Conservation (phyloP, 306 rosid genomes). For the Castanea mollissima region DNA sequence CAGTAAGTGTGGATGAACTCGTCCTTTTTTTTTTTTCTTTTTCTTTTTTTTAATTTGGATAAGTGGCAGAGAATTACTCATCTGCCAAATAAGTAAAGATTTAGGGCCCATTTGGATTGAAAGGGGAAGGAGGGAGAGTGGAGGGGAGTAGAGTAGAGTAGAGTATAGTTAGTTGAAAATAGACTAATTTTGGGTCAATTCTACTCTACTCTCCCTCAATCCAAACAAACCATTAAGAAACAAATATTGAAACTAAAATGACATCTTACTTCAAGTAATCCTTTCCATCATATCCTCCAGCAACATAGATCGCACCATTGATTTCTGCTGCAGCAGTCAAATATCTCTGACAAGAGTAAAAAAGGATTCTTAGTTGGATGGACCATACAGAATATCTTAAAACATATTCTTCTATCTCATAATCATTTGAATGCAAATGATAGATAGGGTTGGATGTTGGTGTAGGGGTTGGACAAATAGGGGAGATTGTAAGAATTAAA, state of each 20-base stretch:
- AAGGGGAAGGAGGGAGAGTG: no score
- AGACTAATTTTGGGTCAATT: no score
- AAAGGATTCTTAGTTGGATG: constrained; percentile 3
- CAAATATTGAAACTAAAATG: not conserved
- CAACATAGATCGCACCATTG: constrained; percentile 38
- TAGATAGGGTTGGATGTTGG: no score
- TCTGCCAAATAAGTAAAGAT: not conserved
- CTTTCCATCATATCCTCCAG: constrained; percentile 46
- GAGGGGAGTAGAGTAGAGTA: no score
- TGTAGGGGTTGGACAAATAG: no score
- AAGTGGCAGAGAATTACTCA: not conserved
- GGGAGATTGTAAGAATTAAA: no score
- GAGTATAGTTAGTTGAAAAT: no score
- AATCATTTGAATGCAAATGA: not conserved
- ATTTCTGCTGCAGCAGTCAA: constrained; percentile 42
- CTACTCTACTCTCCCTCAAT: no score
- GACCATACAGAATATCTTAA: not conserved
- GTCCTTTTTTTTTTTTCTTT: no score
- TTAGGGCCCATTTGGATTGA: not conserved
- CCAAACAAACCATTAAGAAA: no score
- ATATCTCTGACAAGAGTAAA: constrained; percentile 32
- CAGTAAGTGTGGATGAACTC: not conserved
- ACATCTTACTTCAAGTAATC: constrained; percentile 32
- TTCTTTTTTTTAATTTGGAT: no score
- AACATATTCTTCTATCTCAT: not conserved